These are phyloP conservation scores for Chaetoscypha palmicola DNA, from an alignment of 2,329 filamentous ascomycete species.

Conservation along the genomic window DNA sequence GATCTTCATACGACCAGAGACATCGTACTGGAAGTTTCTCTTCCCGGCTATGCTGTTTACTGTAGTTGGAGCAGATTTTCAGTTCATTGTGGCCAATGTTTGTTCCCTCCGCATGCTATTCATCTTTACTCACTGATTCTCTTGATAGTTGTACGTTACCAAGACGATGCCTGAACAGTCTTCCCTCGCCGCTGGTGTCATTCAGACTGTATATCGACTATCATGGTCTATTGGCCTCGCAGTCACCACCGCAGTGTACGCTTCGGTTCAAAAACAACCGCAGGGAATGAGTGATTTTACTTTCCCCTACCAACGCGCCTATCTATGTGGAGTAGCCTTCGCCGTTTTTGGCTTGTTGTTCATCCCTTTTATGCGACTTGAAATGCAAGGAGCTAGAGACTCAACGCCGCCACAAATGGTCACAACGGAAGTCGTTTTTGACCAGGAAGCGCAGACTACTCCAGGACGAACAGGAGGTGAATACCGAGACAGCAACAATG, in stretches of 20 bases:
- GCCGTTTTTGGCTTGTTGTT: slow-evolving; percentile 39
- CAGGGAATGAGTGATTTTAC: slow-evolving; percentile 37
- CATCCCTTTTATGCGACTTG: slow-evolving; percentile 45
- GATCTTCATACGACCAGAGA: slow-evolving; percentile 46
- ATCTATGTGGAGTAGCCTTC: slow-evolving; percentile 43
- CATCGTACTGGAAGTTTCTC: slow-evolving; percentile 57
- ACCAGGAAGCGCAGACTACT: not conserved
- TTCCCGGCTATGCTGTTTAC: slow-evolving; percentile 55
- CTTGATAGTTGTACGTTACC: slow-evolving; percentile 58
- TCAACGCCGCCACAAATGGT: not conserved
- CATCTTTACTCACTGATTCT: slow-evolving; percentile 6
- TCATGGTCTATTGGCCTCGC: slow-evolving; percentile 50
- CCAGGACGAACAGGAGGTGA: slow-evolving; percentile 6
- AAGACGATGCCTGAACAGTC: slow-evolving; percentile 54
- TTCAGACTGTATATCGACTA: slow-evolving; percentile 52
- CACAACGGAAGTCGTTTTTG: not conserved
- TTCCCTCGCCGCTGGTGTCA: slow-evolving; percentile 59
- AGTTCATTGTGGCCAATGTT: slow-evolving; percentile 64
- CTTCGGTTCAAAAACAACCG: slow-evolving; percentile 7
- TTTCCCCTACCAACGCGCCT: slow-evolving; percentile 44
- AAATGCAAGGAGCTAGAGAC: not conserved
- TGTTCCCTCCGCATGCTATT: no score
- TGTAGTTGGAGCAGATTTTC: slow-evolving; percentile 60
- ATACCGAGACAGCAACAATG: slow-evolving; percentile 2
- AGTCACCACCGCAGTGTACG: slow-evolving; percentile 53